A percentile compares a stretch with the other conserved stretches of the same genome.
These are phyloP conservation scores for Pseudopithomyces chartarum DNA, from an alignment of 2,329 filamentous ascomycete genomes.

Conservation along the genomic window DNA sequence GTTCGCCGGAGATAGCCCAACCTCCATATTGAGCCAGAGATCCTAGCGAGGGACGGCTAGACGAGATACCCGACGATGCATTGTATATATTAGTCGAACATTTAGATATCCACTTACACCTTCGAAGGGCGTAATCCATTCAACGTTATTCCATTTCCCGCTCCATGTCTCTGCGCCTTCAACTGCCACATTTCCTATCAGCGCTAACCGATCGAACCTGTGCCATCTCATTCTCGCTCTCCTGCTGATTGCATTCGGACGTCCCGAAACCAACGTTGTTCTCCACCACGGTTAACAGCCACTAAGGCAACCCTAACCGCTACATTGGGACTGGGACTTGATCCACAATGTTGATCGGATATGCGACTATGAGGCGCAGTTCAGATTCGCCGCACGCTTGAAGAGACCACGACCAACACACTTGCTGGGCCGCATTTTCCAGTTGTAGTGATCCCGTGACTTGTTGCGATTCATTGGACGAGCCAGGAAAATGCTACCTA, in stretches of 20 bases:
- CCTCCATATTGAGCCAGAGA: no score
- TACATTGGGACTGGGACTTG: not conserved
- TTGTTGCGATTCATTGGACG: no score
- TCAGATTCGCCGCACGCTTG: not conserved
- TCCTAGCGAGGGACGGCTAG: no score
- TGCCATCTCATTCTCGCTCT: not conserved
- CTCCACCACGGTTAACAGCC: not conserved
- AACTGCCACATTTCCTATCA: not conserved
- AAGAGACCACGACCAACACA: no score
- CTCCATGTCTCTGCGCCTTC: not conserved
- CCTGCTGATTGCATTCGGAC: not conserved
- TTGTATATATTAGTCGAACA: not conserved
- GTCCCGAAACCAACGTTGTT: not conserved
- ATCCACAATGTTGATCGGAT: not conserved
- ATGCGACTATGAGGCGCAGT: not conserved
- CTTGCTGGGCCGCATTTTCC: no score
- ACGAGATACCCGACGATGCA: not conserved
- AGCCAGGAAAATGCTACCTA: no score
- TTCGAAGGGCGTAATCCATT: not conserved
- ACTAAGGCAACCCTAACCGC: slow-evolving; percentile 2
- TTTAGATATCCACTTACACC: slow-evolving; percentile 4
- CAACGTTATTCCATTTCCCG: not conserved
- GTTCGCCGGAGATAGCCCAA: no score
- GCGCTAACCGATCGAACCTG: not conserved
- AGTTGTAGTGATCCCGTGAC: not conserved